Conservation (phyloP, 2,329 filamentous ascomycete species). For the Hypoxylon sp. region DNA sequence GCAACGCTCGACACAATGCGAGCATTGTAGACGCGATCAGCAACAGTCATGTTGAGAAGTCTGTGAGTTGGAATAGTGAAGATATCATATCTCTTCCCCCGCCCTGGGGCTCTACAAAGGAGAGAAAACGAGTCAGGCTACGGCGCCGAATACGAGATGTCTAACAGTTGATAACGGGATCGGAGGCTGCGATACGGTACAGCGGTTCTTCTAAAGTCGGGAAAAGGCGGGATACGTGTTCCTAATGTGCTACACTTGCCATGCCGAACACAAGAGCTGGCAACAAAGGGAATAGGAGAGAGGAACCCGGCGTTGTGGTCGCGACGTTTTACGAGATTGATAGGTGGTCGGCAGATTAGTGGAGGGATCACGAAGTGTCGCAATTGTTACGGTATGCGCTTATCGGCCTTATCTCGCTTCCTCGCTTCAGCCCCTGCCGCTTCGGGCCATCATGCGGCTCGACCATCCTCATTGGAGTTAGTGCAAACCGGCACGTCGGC, state of each 20-base stretch:
- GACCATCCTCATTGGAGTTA: slow-evolving; percentile 34
- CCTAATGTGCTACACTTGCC: slow-evolving; percentile 17
- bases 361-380: slow-evolving; percentile 24
- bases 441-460: slow-evolving; percentile 29
- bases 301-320: slow-evolving; percentile 32
- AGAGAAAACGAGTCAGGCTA: slow-evolving; percentile 10
- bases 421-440: slow-evolving; percentile 29
- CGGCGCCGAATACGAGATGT: slow-evolving; percentile 24
- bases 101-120: slow-evolving; percentile 3
- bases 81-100: slow-evolving; percentile 31
- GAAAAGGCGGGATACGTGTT: slow-evolving; percentile 17
- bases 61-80: slow-evolving; percentile 2
- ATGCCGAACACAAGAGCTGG: slow-evolving; percentile 37
- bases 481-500: slow-evolving; percentile 33
- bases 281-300: slow-evolving; percentile 30
- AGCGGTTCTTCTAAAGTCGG: slow-evolving; percentile 4
- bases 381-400: slow-evolving; percentile 25
- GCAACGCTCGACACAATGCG: slow-evolving; percentile 88
- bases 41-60: slow-evolving; percentile 59
- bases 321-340: slow-evolving; percentile 1
- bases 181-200: slow-evolving; percentile 34
- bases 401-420: slow-evolving; percentile 41
- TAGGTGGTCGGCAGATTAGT: slow-evolving; percentile 13
- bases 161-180: slow-evolving; percentile 24
- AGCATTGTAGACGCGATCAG: slow-evolving; percentile 69